A percentile compares a stretch with the other conserved stretches of the same genome.
Conservation (phyloP, 1,139 yeast species). For the Pichia terricola region DNA sequence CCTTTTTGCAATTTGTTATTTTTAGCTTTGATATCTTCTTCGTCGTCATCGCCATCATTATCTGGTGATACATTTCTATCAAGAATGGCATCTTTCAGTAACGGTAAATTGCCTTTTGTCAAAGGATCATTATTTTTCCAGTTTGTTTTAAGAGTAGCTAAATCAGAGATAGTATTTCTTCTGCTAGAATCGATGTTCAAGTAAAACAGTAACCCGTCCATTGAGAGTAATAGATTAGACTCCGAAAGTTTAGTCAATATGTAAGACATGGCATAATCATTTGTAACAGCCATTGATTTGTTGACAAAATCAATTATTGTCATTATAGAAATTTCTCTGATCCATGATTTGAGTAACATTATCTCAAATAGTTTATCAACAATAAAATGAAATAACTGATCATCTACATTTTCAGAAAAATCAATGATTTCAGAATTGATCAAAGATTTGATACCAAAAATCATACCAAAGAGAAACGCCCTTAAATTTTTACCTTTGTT, state of each 20-base stretch:
- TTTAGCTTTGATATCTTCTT: conserved; percentile 6
- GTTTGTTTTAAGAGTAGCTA: conserved; percentile 24
- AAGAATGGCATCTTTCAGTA: conserved; percentile 56
- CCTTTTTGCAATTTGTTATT: conserved; percentile 39
- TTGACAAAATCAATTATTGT: conserved; percentile 46
- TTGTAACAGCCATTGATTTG: conserved; percentile 6
- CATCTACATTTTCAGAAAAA: background rate
- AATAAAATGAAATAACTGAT: conserved; percentile 22
- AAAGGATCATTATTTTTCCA: conserved; percentile 78
- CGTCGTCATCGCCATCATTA: conserved; percentile 28
- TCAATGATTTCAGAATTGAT: conserved; percentile 36
- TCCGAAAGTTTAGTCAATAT: conserved; percentile 34
- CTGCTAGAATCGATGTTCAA: conserved; percentile 35
- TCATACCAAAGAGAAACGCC: conserved; percentile 68
- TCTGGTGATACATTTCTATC: conserved; percentile 36
- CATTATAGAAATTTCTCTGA: conserved; percentile 70
- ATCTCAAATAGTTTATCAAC: conserved; percentile 41
- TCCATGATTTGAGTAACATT: conserved; percentile 67
- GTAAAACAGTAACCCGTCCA: conserved; percentile 76
- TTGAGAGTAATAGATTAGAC: conserved; percentile 49
- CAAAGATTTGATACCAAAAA: conserved; percentile 77
- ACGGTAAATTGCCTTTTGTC: conserved; percentile 51
- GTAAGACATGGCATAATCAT: conserved; percentile 11
- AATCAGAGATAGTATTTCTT: conserved; percentile 25
- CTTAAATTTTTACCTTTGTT: conserved; percentile 79